Evolutionary conservation across 139 green algal species (phyloP), one percentile per base, ranked within the genome.

Genomic region (Auxenochlorella pyrenoidosa): DNA sequence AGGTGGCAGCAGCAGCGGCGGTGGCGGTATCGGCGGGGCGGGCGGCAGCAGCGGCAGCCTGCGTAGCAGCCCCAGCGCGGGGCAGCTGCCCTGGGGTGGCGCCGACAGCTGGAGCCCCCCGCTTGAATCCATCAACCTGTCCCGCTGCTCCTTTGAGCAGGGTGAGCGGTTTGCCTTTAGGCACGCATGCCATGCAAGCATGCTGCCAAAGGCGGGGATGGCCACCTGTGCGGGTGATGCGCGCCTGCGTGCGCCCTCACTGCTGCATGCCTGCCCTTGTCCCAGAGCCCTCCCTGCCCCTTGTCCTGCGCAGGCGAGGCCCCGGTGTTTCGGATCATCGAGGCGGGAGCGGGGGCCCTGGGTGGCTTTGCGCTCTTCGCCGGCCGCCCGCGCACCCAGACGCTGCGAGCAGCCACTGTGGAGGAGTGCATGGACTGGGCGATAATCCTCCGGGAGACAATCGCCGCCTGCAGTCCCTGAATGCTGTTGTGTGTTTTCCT

Each of bases 251-350:
- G 54, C 16, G 10, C 32, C 8, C 77, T 83, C 2, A 5, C 51
- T 21, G 22, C 78, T 51, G 54, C 22, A 16, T 51, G 30, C 54
- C 43, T n/a, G 73, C 16, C 26, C 12, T 13, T 10, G 66, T 8
- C 32, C 34, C 32, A 34, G 8, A 41, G 26, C 66, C 66, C n/a
- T 19, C 5, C 30, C 13, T 36, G 18, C 30, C 15, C 66, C 68
- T 10, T 75, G 34, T 15, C 43, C 30, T 13, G 3, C 76, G 84
- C 91, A 72, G 91, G 91, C 5, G 87, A 95, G 82, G 92, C 94
- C 0, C 93, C 91, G 1, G 89, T 90, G 22, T 96, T 96, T 66
- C 90, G 93, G 36, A 77, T 97, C 24, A 84, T 94, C 0, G 92
- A 97, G 84, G 34, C 60, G 18, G 60, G 22, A n/a, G 71, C 83